Evolutionary conservation across 768 basidiomycete genomes (phyloP), one percentile per base, ranked within the genome.

Genomic region (Fomitopsis pulvina): DNA sequence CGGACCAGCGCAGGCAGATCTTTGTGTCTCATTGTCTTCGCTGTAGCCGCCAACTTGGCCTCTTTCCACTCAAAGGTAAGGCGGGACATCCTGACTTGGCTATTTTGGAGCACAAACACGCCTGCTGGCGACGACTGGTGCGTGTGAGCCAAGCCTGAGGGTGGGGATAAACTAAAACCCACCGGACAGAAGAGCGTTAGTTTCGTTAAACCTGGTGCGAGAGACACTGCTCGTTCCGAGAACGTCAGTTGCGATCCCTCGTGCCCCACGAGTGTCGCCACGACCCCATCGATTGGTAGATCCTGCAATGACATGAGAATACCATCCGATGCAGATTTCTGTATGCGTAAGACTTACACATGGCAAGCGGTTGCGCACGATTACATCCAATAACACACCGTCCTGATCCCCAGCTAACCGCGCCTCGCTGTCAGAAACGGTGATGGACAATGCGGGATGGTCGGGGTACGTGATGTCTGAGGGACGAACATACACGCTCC

Each of bases 181-280:
- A 94, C 93, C 7, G 87, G 76, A 60, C 85, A 93, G 57, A 78
- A 83, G 34, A 92, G 63, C 0, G 69, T 76, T 30, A 87, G 57
- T 1, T 60, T 55, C 20, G 80, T 85, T 41, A 69, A 68, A 5
- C 92, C 93, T 0, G 84, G 72, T 1, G 68, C 60, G 22, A 95
- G 67, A 2, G 60, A 63, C 18, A 71, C 58, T 0, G 67, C 57
- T 3, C 69, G 63, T 1, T 71, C 56, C 2, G 71, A 67, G 57
- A 85, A 93, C 54, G 68, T 75, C 40, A 86, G 69, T 47, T 74
- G 77, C 45, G 83, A 81, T 3, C 74, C 69, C 41, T 88, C 84
- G 48, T 78, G 71, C 4, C 87, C 87, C 6, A 71, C 61, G 16
- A 91, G 67, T n/a, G 67, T 69, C 27, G 90, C 69, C 38, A 68